Evolutionary conservation across 306 rosid species (phyloP).

Genomic region (Calophaca sinica): DNA sequence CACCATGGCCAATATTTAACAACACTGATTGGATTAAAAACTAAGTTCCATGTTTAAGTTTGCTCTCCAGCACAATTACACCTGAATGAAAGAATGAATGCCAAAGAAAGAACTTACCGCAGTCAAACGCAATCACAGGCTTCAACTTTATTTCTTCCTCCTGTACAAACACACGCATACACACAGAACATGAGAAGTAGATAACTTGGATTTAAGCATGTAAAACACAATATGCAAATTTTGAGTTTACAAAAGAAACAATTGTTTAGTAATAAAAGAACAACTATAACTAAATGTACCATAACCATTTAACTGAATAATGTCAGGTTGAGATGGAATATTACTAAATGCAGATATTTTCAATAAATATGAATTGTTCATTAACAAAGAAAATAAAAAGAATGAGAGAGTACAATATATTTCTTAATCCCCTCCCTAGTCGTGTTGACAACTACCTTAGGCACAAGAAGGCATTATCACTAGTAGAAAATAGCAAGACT

Average conservation of each 20-base stretch:
- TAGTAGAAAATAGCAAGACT: background rate
- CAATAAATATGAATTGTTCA: background rate
- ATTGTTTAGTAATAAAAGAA: constrained; percentile 7
- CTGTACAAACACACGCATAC: constrained; percentile 51
- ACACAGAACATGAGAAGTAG: constrained; percentile 15
- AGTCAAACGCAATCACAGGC: constrained; percentile 93
- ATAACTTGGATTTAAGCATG: background rate
- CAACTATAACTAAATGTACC: constrained; percentile 24
- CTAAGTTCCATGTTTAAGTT: constrained; percentile 24
- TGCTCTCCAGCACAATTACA: constrained; percentile 20
- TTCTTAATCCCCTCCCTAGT: background rate
- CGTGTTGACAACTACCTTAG: no score
- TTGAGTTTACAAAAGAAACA: constrained; percentile 7
- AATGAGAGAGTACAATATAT: background rate
- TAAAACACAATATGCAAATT: constrained; percentile 15
- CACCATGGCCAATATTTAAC: no score
- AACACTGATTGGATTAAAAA: constrained; percentile 17
- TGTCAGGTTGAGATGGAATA: background rate
- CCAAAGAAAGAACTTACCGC: constrained; percentile 66
- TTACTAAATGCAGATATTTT: background rate
- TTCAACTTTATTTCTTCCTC: constrained; percentile 93
- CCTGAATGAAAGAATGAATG: constrained; percentile 19
- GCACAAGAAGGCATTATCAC: background rate
- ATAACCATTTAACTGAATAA: no score
- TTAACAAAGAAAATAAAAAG: background rate